Base-by-base conservation (phyloP, 2,329 filamentous ascomycete genomes). In the Fusarium protoensiforme region DNA sequence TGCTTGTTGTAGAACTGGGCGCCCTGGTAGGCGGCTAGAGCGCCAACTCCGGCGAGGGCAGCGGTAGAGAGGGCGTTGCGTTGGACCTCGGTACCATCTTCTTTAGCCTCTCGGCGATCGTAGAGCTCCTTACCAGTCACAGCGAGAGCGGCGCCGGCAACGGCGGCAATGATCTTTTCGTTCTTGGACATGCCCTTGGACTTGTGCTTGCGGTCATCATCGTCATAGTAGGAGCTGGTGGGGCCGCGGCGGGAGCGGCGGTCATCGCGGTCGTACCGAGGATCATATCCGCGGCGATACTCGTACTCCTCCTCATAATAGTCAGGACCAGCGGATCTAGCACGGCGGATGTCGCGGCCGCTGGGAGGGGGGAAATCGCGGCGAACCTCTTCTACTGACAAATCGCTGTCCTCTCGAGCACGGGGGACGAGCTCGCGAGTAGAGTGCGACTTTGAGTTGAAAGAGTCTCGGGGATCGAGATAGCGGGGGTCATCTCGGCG, bases 331-430 rank as follows among this genome's bases (percentile, higher is more conserved):
- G 88, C 88, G 8, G 92, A 93, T 76, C 91, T 88, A 75, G 92
- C 86, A 66, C 92, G 89, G 74, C 90, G 88, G 39, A 87, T 78
- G 69, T 89, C 88, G 64, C 82, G 81, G 69, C 86, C 79, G 11
- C 74, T 73, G n/a, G 92, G 92, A 8, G 94, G 93, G 35, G 94
- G 94, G 78, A 97, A 97, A 76, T 97, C 93, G 75, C 94, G 91
- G 73, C 91, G 90, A 68, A 97, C 91, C 83, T 97, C 94, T 83
- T 98, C 95, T 79, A 97, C 83, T 3, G 92, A 92, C 29, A 92
- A 84, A 53, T 92, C 91, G 81, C 92, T 95, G 78, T 94, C 92
- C 80, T 95, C 92, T 73, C 92, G 91, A 58, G 85, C 80, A 29
- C 88, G 85, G 38, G 88, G 88, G 14, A 92, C 83, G 9, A 92